Conservation (phyloP, 202 grass and related monocot genomes). For the Bolboschoenoplectus hybrid region DNA sequence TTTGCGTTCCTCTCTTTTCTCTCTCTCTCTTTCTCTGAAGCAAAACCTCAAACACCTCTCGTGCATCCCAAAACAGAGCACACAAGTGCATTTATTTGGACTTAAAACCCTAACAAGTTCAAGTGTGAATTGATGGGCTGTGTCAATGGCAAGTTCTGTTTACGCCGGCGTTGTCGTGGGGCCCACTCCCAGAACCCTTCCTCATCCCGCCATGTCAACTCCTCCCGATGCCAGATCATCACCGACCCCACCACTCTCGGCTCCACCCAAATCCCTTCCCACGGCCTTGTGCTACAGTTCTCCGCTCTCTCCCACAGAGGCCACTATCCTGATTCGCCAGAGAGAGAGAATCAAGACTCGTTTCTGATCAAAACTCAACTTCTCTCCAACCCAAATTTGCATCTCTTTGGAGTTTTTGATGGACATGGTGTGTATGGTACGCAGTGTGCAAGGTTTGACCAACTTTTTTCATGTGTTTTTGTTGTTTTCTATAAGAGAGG, state of each 20-base stretch:
- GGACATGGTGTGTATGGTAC: conserved; percentile 71
- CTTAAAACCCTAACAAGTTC: conserved; percentile 31
- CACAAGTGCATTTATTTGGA: background rate
- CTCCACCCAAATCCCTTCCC: conserved; percentile 49
- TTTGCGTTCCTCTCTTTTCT: background rate
- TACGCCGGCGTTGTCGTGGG: conserved; percentile 20
- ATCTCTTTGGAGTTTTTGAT: conserved; percentile 91
- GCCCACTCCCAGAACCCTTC: background rate
- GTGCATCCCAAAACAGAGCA: conserved; percentile 13
- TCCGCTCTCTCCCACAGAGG: conserved; percentile 64
- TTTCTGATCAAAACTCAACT: conserved; percentile 57
- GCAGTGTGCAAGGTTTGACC: conserved; percentile 48
- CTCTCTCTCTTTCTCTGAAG: background rate
- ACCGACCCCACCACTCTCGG: conserved; percentile 47
- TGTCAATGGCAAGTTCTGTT: conserved; percentile 77
- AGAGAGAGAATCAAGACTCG: conserved; percentile 71
- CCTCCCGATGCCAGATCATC: conserved; percentile 15
- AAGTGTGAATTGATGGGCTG: conserved; percentile 58
- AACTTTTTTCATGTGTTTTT: conserved; percentile 23
- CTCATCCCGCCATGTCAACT: conserved; percentile 18
- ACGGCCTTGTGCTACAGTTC: conserved; percentile 57
- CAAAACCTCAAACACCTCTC: conserved; percentile 7
- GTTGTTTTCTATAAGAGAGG: background rate
- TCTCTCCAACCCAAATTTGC: conserved; percentile 67
- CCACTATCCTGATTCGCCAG: conserved; percentile 63